phyloP scores from a whole-genome alignment of 345 rosid species.

The Garcia nutans region DNA sequence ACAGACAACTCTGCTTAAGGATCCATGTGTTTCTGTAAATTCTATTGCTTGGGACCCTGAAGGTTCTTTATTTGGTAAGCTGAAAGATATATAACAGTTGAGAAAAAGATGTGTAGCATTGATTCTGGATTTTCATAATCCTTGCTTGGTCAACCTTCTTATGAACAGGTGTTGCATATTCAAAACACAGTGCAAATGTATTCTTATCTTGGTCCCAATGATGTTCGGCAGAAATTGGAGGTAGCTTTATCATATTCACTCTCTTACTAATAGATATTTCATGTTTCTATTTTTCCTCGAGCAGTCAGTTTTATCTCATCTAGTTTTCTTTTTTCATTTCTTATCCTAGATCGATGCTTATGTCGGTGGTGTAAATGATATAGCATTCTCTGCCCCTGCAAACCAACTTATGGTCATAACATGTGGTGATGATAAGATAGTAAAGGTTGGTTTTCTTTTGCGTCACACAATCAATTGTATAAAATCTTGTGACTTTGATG shows the following conservation, averaged over 20 bases:
- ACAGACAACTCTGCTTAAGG: constrained; percentile 42
- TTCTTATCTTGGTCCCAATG: constrained; percentile 32
- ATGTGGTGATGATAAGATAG: constrained; percentile 77
- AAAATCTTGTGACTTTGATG: not conserved
- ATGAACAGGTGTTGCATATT: constrained; percentile 40
- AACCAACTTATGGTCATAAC: constrained; percentile 55
- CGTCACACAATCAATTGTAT: not conserved
- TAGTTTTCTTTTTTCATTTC: not conserved
- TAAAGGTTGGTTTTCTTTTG: constrained; percentile 48
- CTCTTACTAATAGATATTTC: not conserved
- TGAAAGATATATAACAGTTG: not conserved
- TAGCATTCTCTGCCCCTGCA: constrained; percentile 53
- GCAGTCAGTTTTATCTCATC: not conserved
- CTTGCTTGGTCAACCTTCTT: not conserved
- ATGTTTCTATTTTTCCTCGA: not conserved
- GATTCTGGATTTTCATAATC: not conserved
- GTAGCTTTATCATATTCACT: constrained; percentile 7
- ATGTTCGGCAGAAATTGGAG: constrained; percentile 29
- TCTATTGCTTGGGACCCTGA: constrained; percentile 50
- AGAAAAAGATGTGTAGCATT: not conserved
- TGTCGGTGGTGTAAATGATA: constrained; percentile 71
- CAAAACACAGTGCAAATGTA: constrained; percentile 39
- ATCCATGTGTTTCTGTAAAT: constrained; percentile 43
- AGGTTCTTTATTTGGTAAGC: constrained; percentile 56
- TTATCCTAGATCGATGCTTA: constrained; percentile 69